These are phyloP conservation scores for Acidiella bohemica DNA, from an alignment of 495 filamentous ascomycete genomes.

Conservation along the genomic window DNA sequence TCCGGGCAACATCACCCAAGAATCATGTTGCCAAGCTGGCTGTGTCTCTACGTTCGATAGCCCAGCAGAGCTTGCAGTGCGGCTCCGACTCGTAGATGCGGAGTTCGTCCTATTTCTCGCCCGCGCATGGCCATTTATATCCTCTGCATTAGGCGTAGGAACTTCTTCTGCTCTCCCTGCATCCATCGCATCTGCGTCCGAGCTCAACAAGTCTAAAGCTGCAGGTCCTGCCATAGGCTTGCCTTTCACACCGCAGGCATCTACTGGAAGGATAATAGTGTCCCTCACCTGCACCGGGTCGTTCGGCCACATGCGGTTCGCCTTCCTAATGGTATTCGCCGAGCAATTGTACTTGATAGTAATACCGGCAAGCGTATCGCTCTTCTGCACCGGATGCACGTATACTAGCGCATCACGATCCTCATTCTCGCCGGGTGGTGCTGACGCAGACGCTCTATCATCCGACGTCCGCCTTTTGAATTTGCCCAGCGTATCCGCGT, in stretches of 20 bases:
- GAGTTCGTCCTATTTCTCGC: constrained; percentile 27
- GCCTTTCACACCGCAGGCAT: constrained; percentile 76
- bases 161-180: constrained; percentile 15
- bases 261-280: constrained; percentile 72
- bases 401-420: constrained; percentile 72
- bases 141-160: not conserved
- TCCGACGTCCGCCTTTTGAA: constrained; percentile 50
- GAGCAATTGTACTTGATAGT: constrained; percentile 80
- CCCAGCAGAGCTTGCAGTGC: constrained; percentile 16
- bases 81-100: constrained; percentile 8
- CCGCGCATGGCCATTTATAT: constrained; percentile 21
- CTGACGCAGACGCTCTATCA: constrained; percentile 32
- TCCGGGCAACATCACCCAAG: constrained; percentile 69
- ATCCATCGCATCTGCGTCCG: constrained; percentile 9
- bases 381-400: constrained; percentile 67
- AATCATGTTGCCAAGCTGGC: constrained; percentile 65
- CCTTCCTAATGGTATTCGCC: constrained; percentile 62
- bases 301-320: constrained; percentile 87
- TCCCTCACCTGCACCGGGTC: constrained; percentile 77
- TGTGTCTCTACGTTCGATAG: constrained; percentile 21
- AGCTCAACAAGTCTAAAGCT: constrained; percentile 15
- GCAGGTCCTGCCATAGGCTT: constrained; percentile 32
- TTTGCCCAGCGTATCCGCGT: constrained; percentile 32
- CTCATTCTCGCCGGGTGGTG: constrained; percentile 31
- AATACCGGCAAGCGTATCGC: constrained; percentile 79